Evolutionary conservation across 106 monocot genomes (phyloP), one percentile per base, ranked within the genome.

Genomic region (Acorus gramineus): DNA sequence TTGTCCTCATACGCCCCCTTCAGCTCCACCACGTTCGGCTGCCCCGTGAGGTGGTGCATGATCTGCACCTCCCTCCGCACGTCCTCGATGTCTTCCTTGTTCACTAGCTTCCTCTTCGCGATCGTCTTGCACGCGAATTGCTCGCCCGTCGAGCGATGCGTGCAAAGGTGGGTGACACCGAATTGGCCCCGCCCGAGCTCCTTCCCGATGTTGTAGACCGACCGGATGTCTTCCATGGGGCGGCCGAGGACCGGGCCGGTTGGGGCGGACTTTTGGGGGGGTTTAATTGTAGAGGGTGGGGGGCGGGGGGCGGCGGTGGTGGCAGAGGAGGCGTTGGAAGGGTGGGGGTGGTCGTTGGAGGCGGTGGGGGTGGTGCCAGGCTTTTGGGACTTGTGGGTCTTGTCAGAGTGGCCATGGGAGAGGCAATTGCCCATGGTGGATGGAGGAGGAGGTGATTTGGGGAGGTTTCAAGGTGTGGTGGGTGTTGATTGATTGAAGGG

Each of bases 161-260:
- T 80, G 77, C 71, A 85, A 2, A 81, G 75, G 58, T 85, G 81
- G 11, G 85, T 85, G 7, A 85, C 68, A 13, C 85, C 85, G 64
- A 85, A 85, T 8, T 85, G 85, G 28, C 85, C 85, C 7, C 85
- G 70, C 5, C 85, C 85, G 4, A 85, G 81, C 67, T 81, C 85
- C 57, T 81, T 85, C 42, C 81, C 81, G 1, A 85, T 78, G 5
- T 78, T 50, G 63, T 81, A 85, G 0, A 69, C 66, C 44, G 74
- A 12, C 6, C 69, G 62, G 4, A 85, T 57, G 8, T 85, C 85
- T 47, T 81, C 85, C 85, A 85, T 81, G 2, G 81, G 81, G 4
- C 85, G 85, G 43, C 81, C 85, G 2, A 85, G 78, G 4, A 85
- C 81, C 7, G 69, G 69, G 5, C 85, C 85, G 4, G 81, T 69